phyloP scores from a whole-genome alignment of 148 eudicot genomes.

The Nyssa sinensis region DNA sequence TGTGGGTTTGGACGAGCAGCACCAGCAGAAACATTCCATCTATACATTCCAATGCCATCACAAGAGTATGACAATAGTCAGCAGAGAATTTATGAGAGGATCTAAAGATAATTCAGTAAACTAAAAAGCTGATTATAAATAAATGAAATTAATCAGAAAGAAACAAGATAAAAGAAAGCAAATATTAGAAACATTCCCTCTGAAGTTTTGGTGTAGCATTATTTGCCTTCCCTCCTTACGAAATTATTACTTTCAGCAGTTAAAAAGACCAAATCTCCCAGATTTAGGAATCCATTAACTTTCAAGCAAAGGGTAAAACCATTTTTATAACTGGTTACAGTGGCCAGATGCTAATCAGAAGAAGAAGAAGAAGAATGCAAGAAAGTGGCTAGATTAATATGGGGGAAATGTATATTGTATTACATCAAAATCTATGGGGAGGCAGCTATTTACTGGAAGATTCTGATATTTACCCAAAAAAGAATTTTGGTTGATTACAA shows the following conservation, averaged over 20 bases:
- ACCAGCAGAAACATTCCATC: constrained; percentile 92
- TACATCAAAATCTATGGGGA: constrained; percentile 5
- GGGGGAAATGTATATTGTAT: neutral
- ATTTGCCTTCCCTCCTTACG: constrained; percentile 9
- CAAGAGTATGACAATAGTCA: constrained; percentile 15
- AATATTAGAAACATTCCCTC: constrained; percentile 3
- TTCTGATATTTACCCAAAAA: constrained; percentile 16
- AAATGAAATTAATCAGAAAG: neutral
- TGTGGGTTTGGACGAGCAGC: constrained; percentile 99
- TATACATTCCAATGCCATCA: constrained; percentile 24
- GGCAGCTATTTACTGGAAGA: neutral
- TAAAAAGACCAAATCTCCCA: neutral
- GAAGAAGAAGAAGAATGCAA: too few relatives aligned
- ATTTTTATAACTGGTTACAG: too few relatives aligned
- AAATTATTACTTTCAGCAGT: constrained; percentile 2
- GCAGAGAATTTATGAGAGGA: constrained; percentile 11
- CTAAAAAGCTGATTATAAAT: neutral
- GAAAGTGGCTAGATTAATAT: neutral
- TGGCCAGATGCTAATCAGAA: too few relatives aligned
- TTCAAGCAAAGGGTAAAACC: too few relatives aligned
- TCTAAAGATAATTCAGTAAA: neutral
- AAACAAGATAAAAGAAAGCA: neutral
- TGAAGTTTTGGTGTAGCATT: constrained; percentile 14
- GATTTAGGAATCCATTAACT: neutral
- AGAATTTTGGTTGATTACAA: constrained; percentile 36